Evolutionary conservation across 345 rosid species (phyloP).

Genomic region (Dovyalis caffra): DNA sequence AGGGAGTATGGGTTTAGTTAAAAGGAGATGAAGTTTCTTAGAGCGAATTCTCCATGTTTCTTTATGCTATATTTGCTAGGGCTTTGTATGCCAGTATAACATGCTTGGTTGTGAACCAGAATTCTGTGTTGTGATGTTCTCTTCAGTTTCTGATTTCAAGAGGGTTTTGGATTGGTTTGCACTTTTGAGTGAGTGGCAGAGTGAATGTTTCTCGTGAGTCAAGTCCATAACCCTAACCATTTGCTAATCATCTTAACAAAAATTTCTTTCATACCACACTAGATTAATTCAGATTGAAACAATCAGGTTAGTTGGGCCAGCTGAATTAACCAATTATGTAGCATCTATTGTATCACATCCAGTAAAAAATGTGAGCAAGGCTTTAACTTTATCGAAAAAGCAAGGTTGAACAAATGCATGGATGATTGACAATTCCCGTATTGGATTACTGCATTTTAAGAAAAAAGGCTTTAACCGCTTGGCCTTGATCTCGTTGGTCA

Average conservation of each 20-base stretch:
- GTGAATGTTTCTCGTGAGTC: background rate
- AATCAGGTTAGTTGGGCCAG: background rate
- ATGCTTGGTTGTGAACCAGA: no score
- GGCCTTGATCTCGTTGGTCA: no score
- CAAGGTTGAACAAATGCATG: no score
- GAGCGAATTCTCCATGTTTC: background rate
- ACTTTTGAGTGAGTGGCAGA: no score
- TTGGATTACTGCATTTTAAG: no score
- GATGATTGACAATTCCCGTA: no score
- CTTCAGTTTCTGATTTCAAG: no score
- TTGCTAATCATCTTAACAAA: background rate
- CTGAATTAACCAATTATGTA: background rate
- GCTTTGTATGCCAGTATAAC: background rate
- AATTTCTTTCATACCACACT: background rate
- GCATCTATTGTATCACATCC: no score
- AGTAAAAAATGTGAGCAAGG: no score
- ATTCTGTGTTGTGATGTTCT: background rate
- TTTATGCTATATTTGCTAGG: background rate
- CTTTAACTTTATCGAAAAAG: no score
- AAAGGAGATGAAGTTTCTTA: slow-evolving; percentile 31
- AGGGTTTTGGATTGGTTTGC: background rate
- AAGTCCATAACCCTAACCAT: background rate
- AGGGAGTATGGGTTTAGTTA: slow-evolving; percentile 28
- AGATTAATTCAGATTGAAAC: background rate
- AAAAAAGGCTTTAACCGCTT: no score